A percentile compares a stretch with the other conserved stretches of the same genome.
These are phyloP conservation scores for Jasminum sambac DNA, from an alignment of 257 asterid species.

Conservation along the genomic window DNA sequence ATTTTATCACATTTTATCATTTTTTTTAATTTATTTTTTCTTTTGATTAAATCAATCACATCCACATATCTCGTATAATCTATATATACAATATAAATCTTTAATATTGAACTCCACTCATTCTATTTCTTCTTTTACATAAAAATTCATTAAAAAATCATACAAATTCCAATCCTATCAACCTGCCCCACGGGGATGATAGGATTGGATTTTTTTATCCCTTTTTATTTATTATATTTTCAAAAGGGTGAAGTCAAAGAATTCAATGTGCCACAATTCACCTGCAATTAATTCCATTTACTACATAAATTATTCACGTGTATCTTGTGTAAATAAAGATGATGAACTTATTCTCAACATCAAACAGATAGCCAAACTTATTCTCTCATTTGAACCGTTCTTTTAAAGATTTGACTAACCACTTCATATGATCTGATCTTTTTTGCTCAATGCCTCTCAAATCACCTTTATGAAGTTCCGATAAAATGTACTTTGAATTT, in stretches of 20 bases:
- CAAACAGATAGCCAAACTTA: neutral
- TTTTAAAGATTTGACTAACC: constrained; percentile 33
- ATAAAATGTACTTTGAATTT: neutral
- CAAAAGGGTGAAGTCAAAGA: constrained; percentile 6
- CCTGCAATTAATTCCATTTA: constrained; percentile 32
- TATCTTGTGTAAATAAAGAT: constrained; percentile 1
- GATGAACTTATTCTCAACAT: constrained; percentile 2
- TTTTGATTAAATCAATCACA: no score
- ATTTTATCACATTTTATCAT: no score
- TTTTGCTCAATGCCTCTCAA: constrained; percentile 31
- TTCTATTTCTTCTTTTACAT: no score
- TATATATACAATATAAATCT: no score
- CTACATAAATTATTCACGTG: constrained; percentile 8
- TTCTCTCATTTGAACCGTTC: constrained; percentile 39
- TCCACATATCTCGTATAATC: no score
- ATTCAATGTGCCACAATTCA: constrained; percentile 32
- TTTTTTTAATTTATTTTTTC: no score
- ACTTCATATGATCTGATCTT: constrained; percentile 47
- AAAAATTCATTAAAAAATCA: no score
- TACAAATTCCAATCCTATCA: no score
- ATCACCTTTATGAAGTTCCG: constrained; percentile 1
- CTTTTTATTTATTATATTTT: constrained; percentile 27
- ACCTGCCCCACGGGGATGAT: no score
- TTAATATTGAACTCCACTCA: no score
- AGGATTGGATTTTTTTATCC: no score